These are phyloP conservation scores for Myriosclerotinia duriaeana DNA, from an alignment of 2,329 filamentous ascomycete genomes.

Conservation along the genomic window DNA sequence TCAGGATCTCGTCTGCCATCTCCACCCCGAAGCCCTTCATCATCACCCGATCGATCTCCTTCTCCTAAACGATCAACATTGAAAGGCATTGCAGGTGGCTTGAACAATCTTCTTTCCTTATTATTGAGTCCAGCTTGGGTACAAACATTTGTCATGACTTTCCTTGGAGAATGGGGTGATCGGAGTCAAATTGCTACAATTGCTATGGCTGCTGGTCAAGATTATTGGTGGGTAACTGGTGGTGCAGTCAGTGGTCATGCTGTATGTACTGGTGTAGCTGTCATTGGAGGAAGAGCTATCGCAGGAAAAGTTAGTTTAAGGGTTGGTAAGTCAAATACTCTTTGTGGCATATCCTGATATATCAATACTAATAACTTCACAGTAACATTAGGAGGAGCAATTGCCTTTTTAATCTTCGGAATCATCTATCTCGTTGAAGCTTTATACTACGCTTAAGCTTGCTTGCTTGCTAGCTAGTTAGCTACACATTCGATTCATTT, in stretches of 20 bases:
- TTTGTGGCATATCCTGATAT: conserved; percentile 21
- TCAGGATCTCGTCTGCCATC: conserved; percentile 76
- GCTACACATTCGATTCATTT: background rate
- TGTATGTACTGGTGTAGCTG: conserved; percentile 86
- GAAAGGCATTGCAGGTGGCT: conserved; percentile 55
- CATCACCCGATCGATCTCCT: conserved; percentile 60
- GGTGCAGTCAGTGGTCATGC: conserved; percentile 85
- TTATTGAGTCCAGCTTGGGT: conserved; percentile 96
- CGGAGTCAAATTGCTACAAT: conserved; percentile 97
- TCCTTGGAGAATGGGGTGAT: conserved; percentile 97
- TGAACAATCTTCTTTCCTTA: conserved; percentile 83
- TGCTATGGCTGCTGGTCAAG: conserved; percentile 96
- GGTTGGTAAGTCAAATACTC: conserved; percentile 69
- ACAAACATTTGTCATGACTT: conserved; percentile 98
- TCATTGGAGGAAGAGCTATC: conserved; percentile 88
- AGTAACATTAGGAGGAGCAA: conserved; percentile 91
- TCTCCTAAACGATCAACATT: conserved; percentile 44
- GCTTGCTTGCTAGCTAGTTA: background rate
- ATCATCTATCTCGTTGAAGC: conserved; percentile 88
- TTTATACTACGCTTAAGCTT: conserved; percentile 52
- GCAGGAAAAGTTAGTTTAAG: conserved; percentile 92
- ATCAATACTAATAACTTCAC: conserved; percentile 30
- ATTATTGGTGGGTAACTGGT: conserved; percentile 98
- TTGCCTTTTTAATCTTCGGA: conserved; percentile 88
- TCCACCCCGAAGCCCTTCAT: conserved; percentile 75